Conservation (phyloP, 78 protist genomes). For the Trichosphaerium sp. region DNA sequence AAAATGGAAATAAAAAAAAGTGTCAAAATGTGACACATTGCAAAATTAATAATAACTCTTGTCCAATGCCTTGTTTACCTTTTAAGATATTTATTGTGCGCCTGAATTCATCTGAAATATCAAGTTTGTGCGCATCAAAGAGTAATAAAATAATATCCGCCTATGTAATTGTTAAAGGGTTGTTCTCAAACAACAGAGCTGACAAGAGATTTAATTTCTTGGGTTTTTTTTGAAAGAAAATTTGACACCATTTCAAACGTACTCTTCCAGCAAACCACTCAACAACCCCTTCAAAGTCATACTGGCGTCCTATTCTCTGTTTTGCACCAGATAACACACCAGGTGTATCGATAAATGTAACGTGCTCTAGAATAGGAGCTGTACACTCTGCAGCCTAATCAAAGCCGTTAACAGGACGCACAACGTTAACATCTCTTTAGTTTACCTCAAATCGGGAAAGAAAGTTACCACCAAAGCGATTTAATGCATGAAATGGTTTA, state of each 20-base stretch:
- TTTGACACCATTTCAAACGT: too few relatives aligned
- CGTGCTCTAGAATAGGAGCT: constrained; percentile 43
- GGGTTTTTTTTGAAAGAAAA: too few relatives aligned
- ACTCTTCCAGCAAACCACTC: constrained; percentile 80
- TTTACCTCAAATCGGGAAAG: too few relatives aligned
- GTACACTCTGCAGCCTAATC: constrained; percentile 16
- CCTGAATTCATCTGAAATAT: constrained; percentile 73
- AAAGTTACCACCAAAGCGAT: constrained; percentile 61
- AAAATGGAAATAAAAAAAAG: background rate
- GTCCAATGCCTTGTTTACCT: too few relatives aligned
- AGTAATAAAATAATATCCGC: constrained; percentile 72
- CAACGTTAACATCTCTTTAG: too few relatives aligned
- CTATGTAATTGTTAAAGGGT: too few relatives aligned
- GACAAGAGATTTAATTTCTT: too few relatives aligned
- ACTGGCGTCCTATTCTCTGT: constrained; percentile 66
- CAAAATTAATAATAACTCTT: too few relatives aligned
- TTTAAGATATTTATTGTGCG: constrained; percentile 45
- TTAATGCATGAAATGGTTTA: constrained; percentile 67
- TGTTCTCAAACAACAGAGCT: too few relatives aligned
- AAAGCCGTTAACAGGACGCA: too few relatives aligned
- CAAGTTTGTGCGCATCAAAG: constrained; percentile 89
- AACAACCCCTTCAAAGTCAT: constrained; percentile 54
- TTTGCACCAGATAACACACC: constrained; percentile 78
- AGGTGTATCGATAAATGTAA: constrained; percentile 78
- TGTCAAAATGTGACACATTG: too few relatives aligned